Evolutionary conservation across 139 green algal species (phyloP).

Genomic region (Tetratostichococcus sp.): DNA sequence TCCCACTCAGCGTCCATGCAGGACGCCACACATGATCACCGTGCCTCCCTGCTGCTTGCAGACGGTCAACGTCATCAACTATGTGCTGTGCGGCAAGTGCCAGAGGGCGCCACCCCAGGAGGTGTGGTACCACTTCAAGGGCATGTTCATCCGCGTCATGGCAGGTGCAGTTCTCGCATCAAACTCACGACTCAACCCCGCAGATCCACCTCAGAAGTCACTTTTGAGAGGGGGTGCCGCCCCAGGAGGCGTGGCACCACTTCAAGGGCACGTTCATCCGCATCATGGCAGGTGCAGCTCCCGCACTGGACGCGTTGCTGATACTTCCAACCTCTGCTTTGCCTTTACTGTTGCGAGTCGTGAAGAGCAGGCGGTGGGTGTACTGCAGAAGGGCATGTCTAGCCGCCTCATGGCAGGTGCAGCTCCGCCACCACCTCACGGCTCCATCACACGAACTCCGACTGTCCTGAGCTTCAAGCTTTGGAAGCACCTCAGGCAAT

Average conservation of each 20-base stretch:
- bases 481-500: too few species aligned
- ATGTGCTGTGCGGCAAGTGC: neutral
- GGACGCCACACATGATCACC: too few species aligned
- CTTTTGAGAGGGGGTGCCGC: too few species aligned
- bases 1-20: neutral
- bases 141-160: neutral
- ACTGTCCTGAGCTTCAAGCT: too few species aligned
- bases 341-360: neutral
- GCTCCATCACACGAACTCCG: too few species aligned
- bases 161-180: neutral
- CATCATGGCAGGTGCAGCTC: neutral
- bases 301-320: too few species aligned
- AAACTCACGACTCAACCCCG: neutral
- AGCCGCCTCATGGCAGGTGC: neutral
- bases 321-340: neutral
- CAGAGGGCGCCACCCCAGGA: neutral
- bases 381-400: neutral
- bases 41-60: neutral
- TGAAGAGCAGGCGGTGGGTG: too few species aligned
- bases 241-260: neutral
- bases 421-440: too few species aligned
- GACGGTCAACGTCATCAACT: neutral
- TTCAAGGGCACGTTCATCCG: neutral
- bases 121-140: neutral
- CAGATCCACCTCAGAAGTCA: too few species aligned